Base-by-base conservation (phyloP, 108 stramenopile genomes). In the Mediolabrus comicus region DNA sequence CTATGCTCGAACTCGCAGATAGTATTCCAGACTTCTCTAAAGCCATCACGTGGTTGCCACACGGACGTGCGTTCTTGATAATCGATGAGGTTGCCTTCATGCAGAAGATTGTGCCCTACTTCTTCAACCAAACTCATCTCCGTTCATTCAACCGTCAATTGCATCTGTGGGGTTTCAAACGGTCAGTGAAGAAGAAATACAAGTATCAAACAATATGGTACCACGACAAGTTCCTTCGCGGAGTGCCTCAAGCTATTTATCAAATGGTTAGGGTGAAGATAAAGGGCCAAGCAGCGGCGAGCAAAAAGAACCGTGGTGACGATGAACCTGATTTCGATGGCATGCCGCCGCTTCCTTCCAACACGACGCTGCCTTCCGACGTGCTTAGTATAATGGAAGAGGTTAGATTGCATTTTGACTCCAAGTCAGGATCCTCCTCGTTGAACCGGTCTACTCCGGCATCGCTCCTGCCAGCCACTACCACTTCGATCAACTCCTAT, bases 21-120 rank as follows among this genome's bases (percentile, higher is more conserved):
- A 3, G 0, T 2, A 24, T 62, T 3, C 19, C 19, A 11, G 39
- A 34, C 8, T 41, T 62, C 14, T 28, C 38, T 4, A n/a, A 27
- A 3, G 39, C 34, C 0, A 25, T 62, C 1, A 35, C 82, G 1
- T 89, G 79, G 79, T 62, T 85, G 0, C 85, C 85, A 9, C 83
- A 86, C 55, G 88, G 88, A 9, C 72, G 79, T 12, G 83, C 84
- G 6, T 89, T 89, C 58, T 35, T 59, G 3, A 72, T 87, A 26
- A 75, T 70, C 53, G 58, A 87, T 28, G 14, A 69, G 4, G 69
- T 78, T 14, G 51, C 30, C 0, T 94, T 96, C 62, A 75, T 85
- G 38, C 25, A 57, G 24, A 57, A 70, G 31, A 60, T 87, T 33
- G 70, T 87, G 53, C 82, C 87, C 3, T 34, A 34, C 22, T 83